Evolutionary conservation across 495 filamentous ascomycete genomes (phyloP), one percentile per base, ranked within the genome.

Genomic region (Endocarpon pusillum): DNA sequence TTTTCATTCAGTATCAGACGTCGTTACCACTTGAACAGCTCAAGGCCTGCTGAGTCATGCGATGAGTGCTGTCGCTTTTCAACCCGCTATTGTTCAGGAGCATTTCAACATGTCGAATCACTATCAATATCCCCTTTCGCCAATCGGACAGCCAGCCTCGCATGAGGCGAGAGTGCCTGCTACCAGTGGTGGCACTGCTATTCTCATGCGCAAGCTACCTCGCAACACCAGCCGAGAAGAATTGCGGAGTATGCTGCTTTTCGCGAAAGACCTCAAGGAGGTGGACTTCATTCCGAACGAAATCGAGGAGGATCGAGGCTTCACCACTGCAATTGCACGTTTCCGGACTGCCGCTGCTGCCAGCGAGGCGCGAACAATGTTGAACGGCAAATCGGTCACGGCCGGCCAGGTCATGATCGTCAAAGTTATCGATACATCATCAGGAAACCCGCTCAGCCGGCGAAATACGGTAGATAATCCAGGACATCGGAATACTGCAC

Each of bases 381-480:
- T 94, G 9, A 64, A 92, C 46, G 85, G 85, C 35, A 87, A 86
- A 51, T 66, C 69, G 4, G 86, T 82, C 42, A 69, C 68, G 26
- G 63, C 74, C 20, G 81, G 77, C 39, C 72, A 83, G 37, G 73
- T 75, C 37, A 73, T 94, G 71, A 69, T 80, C 32, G 82, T 93
- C 19, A 79, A 91, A 33, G 62, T 89, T 37, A 52, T 77, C 21
- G 55, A 60, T 12, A 51, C 56, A 17, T 45, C 57, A 19, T 59
- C 67, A 9, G 61, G 58, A 17, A 38, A 49, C 4, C 45, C 49
- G 30, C 39, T 66, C 24, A 21, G 55, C 37, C 49, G 68, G 42
- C 63, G 73, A 33, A 74, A 72, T 40, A 77, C 71, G 3, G 65
- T 71, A 39, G 73, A 78, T 42, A 67, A 72, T 26, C 55, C 61